phyloP scores from a whole-genome alignment of 805 yeast species.

The Ogataea thermomethanolica region DNA sequence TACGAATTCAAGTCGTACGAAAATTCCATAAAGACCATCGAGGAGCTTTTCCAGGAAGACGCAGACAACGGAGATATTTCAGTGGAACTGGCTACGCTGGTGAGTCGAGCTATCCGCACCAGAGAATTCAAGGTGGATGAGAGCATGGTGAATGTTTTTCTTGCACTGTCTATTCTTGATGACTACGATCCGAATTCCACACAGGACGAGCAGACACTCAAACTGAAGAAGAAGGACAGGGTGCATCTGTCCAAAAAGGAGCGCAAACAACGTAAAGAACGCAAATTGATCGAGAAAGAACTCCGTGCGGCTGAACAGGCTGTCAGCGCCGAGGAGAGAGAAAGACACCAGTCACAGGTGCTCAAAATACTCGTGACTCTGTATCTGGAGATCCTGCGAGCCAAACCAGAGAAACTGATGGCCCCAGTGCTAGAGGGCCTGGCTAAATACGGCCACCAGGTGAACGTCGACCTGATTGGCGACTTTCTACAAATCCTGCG shows the following conservation, averaged over 20 bases:
- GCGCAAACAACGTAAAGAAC: constrained; percentile 81
- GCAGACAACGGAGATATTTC: constrained; percentile 75
- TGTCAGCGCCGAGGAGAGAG: constrained; percentile 84
- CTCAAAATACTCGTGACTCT: constrained; percentile 67
- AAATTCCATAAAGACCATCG: constrained; percentile 62
- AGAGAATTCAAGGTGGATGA: constrained; percentile 82
- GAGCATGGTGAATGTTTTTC: constrained; percentile 66
- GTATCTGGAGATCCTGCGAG: constrained; percentile 73
- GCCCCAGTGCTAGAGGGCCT: constrained; percentile 90
- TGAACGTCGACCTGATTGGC: constrained; percentile 88
- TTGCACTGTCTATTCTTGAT: constrained; percentile 61
- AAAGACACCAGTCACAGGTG: constrained; percentile 78
- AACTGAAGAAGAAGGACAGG: constrained; percentile 79
- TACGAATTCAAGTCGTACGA: constrained; percentile 48
- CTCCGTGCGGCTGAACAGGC: constrained; percentile 82
- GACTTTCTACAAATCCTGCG: constrained; percentile 87
- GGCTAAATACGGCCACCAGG: constrained; percentile 86
- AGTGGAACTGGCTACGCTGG: constrained; percentile 62
- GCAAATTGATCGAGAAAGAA: constrained; percentile 85
- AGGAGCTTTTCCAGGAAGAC: constrained; percentile 71
- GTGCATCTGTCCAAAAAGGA: constrained; percentile 90
- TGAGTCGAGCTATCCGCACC: constrained; percentile 67
- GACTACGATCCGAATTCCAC: constrained; percentile 70
- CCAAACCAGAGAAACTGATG: constrained; percentile 60
- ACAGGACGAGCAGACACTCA: constrained; percentile 43